phyloP scores from a whole-genome alignment of 1,284 basidiomycete species.

The Ganoderma boninense region DNA sequence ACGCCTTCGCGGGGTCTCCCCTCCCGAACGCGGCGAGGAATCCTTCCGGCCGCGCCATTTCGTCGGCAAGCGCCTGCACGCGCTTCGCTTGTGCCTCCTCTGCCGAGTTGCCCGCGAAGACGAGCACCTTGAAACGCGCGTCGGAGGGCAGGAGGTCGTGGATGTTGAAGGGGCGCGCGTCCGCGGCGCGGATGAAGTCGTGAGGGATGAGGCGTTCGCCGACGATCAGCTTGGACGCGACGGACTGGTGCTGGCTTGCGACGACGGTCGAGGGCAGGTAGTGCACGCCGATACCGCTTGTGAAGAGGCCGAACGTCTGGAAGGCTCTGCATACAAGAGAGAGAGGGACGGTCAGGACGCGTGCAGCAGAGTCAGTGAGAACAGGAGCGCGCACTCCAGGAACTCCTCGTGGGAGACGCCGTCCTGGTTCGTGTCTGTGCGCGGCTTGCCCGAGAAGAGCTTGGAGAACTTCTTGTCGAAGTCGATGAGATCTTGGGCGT shows the following conservation, averaged over 20 bases:
- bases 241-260: conserved; percentile 50
- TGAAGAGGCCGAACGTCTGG: conserved; percentile 65
- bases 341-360: background rate
- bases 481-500: conserved; percentile 81
- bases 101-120: conserved; percentile 69
- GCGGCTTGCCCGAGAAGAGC: conserved; percentile 81
- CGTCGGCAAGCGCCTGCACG: conserved; percentile 53
- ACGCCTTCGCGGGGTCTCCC: conserved; percentile 40
- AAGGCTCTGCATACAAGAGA: conserved; percentile 52
- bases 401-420: conserved; percentile 76
- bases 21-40: conserved; percentile 47
- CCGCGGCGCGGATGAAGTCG: conserved; percentile 68
- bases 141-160: conserved; percentile 77
- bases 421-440: conserved; percentile 58
- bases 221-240: conserved; percentile 57
- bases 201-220: conserved; percentile 70
- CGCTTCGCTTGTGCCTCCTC: conserved; percentile 48
- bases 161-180: conserved; percentile 68
- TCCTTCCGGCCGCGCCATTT: conserved; percentile 47
- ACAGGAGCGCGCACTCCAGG: conserved; percentile 51
- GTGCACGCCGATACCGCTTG: conserved; percentile 70
- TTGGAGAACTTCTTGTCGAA: conserved; percentile 82
- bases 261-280: conserved; percentile 57
- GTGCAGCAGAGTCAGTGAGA: background rate
- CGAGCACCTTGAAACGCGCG: conserved; percentile 74